phyloP scores from a whole-genome alignment of 805 yeast genomes.

The Diddensiella caesifluorescens region DNA sequence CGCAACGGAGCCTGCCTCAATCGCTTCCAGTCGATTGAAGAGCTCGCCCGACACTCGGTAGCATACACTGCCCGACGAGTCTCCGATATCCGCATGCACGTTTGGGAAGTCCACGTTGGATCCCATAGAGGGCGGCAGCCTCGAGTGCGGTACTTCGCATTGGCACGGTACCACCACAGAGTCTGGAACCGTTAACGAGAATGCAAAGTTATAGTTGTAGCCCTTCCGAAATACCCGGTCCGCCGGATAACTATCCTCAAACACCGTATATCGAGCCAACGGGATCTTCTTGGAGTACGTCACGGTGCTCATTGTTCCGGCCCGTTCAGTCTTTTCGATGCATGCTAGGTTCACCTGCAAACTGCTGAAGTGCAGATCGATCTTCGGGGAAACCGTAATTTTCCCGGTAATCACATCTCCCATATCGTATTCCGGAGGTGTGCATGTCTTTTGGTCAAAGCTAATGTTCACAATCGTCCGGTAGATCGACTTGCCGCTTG shows the following conservation, averaged over 20 bases:
- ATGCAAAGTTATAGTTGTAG: constrained; percentile 12
- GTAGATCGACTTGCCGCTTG: neutral
- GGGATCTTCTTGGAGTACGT: constrained; percentile 4
- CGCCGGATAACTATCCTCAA: constrained; percentile 11
- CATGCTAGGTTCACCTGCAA: constrained; percentile 12
- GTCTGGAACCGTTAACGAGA: constrained; percentile 15
- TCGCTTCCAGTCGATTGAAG: neutral
- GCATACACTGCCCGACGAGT: constrained; percentile 8
- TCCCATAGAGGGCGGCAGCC: constrained; percentile 13
- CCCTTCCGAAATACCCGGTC: constrained; percentile 14
- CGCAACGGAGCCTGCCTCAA: constrained; percentile 1
- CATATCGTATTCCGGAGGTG: constrained; percentile 3
- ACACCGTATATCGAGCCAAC: constrained; percentile 10
- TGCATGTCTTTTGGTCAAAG: constrained; percentile 2
- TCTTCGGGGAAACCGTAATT: constrained; percentile 11
- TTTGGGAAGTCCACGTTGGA: constrained; percentile 4
- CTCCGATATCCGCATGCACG: constrained; percentile 3
- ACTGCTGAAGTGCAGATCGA: constrained; percentile 5
- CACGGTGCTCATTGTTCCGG: constrained; percentile 4
- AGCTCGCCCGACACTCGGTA: constrained; percentile 11
- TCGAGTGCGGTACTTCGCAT: constrained; percentile 8
- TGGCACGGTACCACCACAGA: constrained; percentile 9
- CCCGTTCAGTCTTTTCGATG: constrained; percentile 12
- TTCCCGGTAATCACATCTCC: constrained; percentile 17
- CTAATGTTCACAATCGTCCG: constrained; percentile 1